phyloP scores from a whole-genome alignment of 805 yeast species.

The Pichia cabralensis region DNA sequence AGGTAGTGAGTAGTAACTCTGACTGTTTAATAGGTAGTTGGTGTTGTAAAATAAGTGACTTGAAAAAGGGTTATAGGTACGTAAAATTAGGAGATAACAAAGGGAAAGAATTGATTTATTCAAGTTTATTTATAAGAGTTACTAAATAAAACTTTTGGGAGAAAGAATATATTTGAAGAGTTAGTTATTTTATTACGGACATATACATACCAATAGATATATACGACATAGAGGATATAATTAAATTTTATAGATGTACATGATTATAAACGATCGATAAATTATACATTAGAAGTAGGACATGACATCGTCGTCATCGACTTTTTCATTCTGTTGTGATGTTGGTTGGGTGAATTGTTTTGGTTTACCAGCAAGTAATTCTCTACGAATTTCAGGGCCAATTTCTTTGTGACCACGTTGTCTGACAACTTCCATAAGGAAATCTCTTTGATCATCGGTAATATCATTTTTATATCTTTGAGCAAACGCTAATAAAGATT shows the following conservation, averaged over 20 bases:
- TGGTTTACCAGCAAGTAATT: slow-evolving; percentile 75
- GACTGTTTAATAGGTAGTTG: slow-evolving; percentile 38
- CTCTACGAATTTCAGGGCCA: slow-evolving; percentile 92
- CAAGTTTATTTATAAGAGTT: slow-evolving; percentile 33
- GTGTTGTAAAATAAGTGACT: slow-evolving; percentile 50
- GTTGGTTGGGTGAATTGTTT: slow-evolving; percentile 27
- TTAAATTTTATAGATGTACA: background rate
- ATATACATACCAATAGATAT: too few relatives aligned
- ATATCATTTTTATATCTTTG: slow-evolving; percentile 95
- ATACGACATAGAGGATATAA: background rate
- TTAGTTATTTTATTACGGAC: too few relatives aligned
- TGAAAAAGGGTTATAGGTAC: slow-evolving; percentile 77
- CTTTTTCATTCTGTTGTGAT: slow-evolving; percentile 7
- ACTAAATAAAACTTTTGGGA: slow-evolving; percentile 12
- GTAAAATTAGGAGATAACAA: slow-evolving; percentile 63
- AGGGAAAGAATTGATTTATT: slow-evolving; percentile 64
- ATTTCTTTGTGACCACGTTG: slow-evolving; percentile 82
- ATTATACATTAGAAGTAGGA: slow-evolving; percentile 17
- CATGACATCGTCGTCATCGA: slow-evolving; percentile 24
- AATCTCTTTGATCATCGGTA: slow-evolving; percentile 97
- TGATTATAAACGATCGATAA: background rate
- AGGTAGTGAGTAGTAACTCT: slow-evolving; percentile 1
- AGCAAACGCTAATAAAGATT: slow-evolving; percentile 87
- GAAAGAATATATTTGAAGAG: background rate
- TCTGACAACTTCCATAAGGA: slow-evolving; percentile 80